These are phyloP conservation scores for Leptographium flavum DNA, from an alignment of 2,329 filamentous ascomycete species.

Conservation along the genomic window DNA sequence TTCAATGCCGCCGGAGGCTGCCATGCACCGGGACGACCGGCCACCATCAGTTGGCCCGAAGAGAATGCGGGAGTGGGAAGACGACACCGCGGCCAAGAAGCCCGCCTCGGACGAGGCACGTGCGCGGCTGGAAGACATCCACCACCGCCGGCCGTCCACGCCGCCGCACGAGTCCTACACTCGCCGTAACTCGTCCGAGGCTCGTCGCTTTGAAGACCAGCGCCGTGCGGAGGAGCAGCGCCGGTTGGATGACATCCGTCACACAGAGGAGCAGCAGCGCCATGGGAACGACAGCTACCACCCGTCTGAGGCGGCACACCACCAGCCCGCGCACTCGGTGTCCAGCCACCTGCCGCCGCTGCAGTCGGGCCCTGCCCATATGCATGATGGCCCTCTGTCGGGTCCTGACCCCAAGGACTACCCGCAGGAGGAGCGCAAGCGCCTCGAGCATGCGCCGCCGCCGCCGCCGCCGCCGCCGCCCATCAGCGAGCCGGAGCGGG, in stretches of 20 bases:
- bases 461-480: constrained; percentile 35
- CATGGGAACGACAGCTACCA: constrained; percentile 70
- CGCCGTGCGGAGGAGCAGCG: constrained; percentile 46
- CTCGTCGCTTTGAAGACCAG: constrained; percentile 49
- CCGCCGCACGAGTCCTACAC: constrained; percentile 53
- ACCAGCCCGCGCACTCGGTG: constrained; percentile 51
- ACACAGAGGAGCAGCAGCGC: constrained; percentile 47
- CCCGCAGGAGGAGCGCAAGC: constrained; percentile 38
- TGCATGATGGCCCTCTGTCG: constrained; percentile 33
- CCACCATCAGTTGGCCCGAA: constrained; percentile 70
- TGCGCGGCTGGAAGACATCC: constrained; percentile 72
- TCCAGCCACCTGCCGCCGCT: constrained; percentile 47
- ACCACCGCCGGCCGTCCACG: constrained; percentile 64
- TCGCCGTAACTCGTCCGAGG: constrained; percentile 68
- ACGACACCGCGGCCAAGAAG: constrained; percentile 68
- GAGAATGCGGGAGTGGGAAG: constrained; percentile 84
- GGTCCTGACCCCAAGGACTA: constrained; percentile 37
- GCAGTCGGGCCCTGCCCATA: constrained; percentile 40
- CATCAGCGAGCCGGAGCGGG: constrained; percentile 61
- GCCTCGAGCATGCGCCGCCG: constrained; percentile 29
- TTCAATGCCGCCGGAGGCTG: constrained; percentile 48
- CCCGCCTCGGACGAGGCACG: constrained; percentile 77
- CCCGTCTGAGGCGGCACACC: constrained; percentile 84
- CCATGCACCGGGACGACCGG: constrained; percentile 54
- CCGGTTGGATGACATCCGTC: constrained; percentile 38